Evolutionary conservation across 805 yeast genomes (phyloP), one percentile per base, ranked within the genome.

Genomic region (Barnettozyma wickerhamii): DNA sequence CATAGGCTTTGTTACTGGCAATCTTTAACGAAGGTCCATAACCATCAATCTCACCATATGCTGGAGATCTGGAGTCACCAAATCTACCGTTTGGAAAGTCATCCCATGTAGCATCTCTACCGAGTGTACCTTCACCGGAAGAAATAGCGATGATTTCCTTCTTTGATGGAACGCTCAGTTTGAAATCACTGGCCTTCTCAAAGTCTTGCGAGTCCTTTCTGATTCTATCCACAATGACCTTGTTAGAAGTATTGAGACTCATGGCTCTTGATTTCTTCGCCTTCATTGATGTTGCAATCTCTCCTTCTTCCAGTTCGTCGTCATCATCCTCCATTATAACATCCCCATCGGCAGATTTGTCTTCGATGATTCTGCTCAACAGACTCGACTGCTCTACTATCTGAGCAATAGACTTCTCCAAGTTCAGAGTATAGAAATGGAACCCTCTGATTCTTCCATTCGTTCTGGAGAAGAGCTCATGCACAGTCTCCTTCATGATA

Each of bases 1-100:
- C 77, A 37, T 73, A 67, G 1, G 95, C 95, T 54, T 72, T 77
- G 28, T 74, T 70, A 10, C 79, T 73, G 7, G 82, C 74, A 5
- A 87, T 80, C 56, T 90, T 90, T 53, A 93, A 74, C 3, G 84
- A 77, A 0, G 97, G 96, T 2, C 98, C 98, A 60, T 91, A 93
- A 23, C 98, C 98, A 60, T 90, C 97, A 53, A 91, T 87, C 65
- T 91, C 97, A 69, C 98, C 99, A 63, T 85, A 91, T 1, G 98
- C 98, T 15, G 97, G 96, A 26, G 96, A 87, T 54, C 93, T 72
- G 0, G 96, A 85, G 64, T 89, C 95, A 66, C 97, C 95, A 62
- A 87, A 88, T 66, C 98, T 75, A 58, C 97, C 96, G 63, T 90
- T 88, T 20, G 96, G 93, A 63, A 87, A 90, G 56, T 90, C 98